phyloP scores from a whole-genome alignment of 441 rosid species.

The Isatis lusitanica region DNA sequence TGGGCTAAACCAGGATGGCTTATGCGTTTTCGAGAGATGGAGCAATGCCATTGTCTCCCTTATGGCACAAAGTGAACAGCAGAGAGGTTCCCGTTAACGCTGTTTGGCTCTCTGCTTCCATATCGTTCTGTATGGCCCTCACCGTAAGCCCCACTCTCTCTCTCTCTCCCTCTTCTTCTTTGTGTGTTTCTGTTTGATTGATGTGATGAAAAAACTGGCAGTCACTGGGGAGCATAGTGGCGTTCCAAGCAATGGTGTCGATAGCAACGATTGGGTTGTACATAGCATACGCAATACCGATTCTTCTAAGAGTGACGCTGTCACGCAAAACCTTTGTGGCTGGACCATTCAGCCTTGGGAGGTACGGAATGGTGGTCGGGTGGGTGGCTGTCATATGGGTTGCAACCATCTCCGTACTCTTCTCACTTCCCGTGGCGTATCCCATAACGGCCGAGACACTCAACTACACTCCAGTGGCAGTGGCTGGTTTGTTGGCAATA shows the following conservation, averaged over 20 bases:
- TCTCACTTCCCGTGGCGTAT: constrained; percentile 87
- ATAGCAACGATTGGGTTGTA: constrained; percentile 94
- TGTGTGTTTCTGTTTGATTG: not conserved
- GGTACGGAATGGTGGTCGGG: constrained; percentile 61
- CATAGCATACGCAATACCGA: constrained; percentile 92
- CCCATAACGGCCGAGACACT: constrained; percentile 80
- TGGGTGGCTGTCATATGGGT: constrained; percentile 96
- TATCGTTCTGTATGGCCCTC: constrained; percentile 94
- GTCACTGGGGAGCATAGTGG: constrained; percentile 90
- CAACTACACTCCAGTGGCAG: constrained; percentile 96
- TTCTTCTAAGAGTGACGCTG: constrained; percentile 78
- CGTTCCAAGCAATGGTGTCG: constrained; percentile 96
- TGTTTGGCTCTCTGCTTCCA: constrained; percentile 76
- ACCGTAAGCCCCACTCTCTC: constrained; percentile 52
- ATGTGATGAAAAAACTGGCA: constrained; percentile 39
- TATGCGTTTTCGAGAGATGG: constrained; percentile 99
- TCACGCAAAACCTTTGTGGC: constrained; percentile 67
- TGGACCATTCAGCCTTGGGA: constrained; percentile 88
- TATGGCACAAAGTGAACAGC: constrained; percentile 92
- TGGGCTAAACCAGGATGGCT: constrained; percentile 65
- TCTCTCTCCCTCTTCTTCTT: not conserved
- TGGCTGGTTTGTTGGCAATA: constrained; percentile 66
- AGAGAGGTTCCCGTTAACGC: constrained; percentile 88
- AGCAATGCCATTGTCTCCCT: constrained; percentile 83
- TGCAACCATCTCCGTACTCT: constrained; percentile 76